A percentile compares a stretch with the other conserved stretches of the same genome.
These are phyloP conservation scores for Kluyveromyces sp. DNA, from an alignment of 1,139 yeast species.

Conservation along the genomic window DNA sequence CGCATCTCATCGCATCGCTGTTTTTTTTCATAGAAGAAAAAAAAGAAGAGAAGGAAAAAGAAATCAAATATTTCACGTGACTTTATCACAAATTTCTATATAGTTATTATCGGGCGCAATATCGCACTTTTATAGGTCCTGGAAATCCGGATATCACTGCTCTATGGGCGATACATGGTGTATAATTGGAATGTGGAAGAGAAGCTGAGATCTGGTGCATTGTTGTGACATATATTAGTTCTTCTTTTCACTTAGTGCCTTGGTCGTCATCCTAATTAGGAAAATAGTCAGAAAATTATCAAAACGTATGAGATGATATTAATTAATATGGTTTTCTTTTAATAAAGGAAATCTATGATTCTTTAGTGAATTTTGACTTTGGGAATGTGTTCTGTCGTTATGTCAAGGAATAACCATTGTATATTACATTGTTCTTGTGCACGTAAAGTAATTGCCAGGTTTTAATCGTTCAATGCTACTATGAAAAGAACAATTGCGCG, in stretches of 20 bases:
- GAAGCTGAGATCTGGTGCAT: no score
- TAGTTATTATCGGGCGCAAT: background rate
- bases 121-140: background rate
- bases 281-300: background rate
- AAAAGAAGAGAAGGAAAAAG: conserved; percentile 3
- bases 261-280: background rate
- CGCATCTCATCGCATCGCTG: conserved; percentile 20
- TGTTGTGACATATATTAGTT: no score
- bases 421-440: no score
- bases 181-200: no score
- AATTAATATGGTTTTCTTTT: background rate
- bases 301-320: conserved; percentile 3
- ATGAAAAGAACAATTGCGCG: no score
- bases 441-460: no score
- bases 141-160: background rate
- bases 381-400: no score
- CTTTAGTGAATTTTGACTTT: no score
- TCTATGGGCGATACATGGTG: background rate
- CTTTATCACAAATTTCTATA: background rate
- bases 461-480: no score
- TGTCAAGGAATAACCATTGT: no score
- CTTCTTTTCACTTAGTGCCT: background rate
- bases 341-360: background rate
- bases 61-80: background rate
- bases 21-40: conserved; percentile 7